A percentile compares a stretch with the other conserved stretches of the same genome.
These are phyloP conservation scores for Cyclostephanos invisitatus DNA, from an alignment of 108 stramenopile species.

Conservation along the genomic window DNA sequence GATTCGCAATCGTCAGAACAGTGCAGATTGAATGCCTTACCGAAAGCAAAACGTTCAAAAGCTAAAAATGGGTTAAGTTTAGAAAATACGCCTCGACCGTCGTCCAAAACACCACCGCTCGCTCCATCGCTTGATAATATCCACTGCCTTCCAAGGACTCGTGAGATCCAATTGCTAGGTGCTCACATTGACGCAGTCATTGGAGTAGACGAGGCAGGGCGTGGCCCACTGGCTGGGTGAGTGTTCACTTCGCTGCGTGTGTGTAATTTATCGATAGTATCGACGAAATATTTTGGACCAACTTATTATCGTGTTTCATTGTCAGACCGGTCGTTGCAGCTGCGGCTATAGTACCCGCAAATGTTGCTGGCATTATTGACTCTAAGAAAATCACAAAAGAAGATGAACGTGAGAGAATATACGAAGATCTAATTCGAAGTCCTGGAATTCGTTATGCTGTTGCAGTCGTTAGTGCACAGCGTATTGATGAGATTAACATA, in stretches of 20 bases:
- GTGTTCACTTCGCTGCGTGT: slow-evolving; percentile 30
- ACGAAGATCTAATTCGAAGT: slow-evolving; percentile 43
- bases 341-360: slow-evolving; percentile 63
- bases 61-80: background rate
- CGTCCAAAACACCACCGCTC: slow-evolving; percentile 10
- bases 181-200: slow-evolving; percentile 47
- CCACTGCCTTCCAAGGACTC: slow-evolving; percentile 35
- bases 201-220: slow-evolving; percentile 96
- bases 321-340: slow-evolving; percentile 74
- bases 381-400: slow-evolving; percentile 91
- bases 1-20: slow-evolving; percentile 5
- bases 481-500: slow-evolving; percentile 98
- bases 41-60: slow-evolving; percentile 9
- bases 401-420: slow-evolving; percentile 60
- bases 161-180: slow-evolving; percentile 27
- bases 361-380: slow-evolving; percentile 86
- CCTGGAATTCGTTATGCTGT: slow-evolving; percentile 81
- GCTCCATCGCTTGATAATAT: background rate
- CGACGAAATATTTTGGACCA: background rate
- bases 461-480: slow-evolving; percentile 71
- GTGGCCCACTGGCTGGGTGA: slow-evolving; percentile 95
- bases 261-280: background rate
- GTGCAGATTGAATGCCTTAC: slow-evolving; percentile 7
- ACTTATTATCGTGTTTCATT: background rate
- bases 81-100: slow-evolving; percentile 5